Base-by-base conservation (phyloP, 2,329 filamentous ascomycete genomes). In the Cytospora leucostoma region DNA sequence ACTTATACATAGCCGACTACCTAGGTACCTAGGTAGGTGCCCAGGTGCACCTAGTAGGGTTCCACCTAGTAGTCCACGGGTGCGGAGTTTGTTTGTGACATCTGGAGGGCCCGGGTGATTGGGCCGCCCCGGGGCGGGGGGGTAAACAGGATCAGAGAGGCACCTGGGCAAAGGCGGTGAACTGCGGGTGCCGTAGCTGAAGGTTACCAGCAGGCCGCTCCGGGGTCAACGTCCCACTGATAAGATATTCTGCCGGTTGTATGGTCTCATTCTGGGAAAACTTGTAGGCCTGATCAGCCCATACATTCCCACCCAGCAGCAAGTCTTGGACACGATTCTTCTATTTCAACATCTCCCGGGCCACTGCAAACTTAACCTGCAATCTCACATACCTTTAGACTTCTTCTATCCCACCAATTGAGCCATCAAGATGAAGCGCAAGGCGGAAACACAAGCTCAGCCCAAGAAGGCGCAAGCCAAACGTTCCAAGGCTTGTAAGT, bases 381-480 rank as follows among this genome's bases (percentile, higher is more conserved):
- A 17, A 50, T 56, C 13, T 59, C 54, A 52, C 17, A 44, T 47
- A 50, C 57, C 47, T 47, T 53, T 62, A 33, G 32, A 40, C 32
- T 32, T 17, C 10, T 61, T 7, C 15, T 44, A 59, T 7, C 53
- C 52, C 21, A 33, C 59, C 71, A 70, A 73, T 71, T 72, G 63
- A 52, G 32, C 55, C 32, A n/a, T 51, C 69, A 77, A 68, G 7
- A 85, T 85, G 82, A 88, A 88, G 77, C 82, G 85, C 77, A 87
- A 88, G 74, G 84, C 84, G 65, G 79, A 81, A 54, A 73, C 75
- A 65, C 76, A 79, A 67, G 72, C 73, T 59, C 75, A 73, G 66
- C 75, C 75, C 71, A 79, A 77, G 64, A 79, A 75, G 68, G 75
- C 75, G 67, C 71, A 71, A 67, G 83, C 80, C 72, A 87, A 86